Conservation (phyloP, 78 protist genomes). For the Chrysochromulina tobinii region DNA sequence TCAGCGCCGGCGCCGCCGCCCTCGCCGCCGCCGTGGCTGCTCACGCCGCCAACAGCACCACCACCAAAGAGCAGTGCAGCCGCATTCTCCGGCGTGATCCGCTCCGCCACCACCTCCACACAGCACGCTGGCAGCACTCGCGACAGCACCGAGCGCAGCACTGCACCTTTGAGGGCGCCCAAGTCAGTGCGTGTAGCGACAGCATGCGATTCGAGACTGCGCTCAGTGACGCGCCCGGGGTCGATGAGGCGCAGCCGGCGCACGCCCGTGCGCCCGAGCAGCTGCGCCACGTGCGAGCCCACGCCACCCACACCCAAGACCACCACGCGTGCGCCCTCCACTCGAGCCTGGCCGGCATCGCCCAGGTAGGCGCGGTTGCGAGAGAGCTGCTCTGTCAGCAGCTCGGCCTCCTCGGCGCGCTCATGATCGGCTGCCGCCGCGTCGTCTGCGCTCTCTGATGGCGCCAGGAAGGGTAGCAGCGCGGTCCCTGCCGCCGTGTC, state of each 20-base stretch:
- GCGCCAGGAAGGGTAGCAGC: too few species aligned
- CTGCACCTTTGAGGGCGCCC: background rate
- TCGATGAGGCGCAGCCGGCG: conserved; percentile 3
- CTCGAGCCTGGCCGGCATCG: background rate
- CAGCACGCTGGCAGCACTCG: conserved; percentile 73
- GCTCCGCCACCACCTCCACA: background rate
- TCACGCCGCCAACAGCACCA: too few species aligned
- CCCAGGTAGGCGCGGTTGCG: conserved; percentile 21
- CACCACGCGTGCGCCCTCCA: background rate
- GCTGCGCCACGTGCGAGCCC: background rate
- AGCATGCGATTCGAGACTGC: background rate
- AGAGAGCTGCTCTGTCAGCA: conserved; percentile 68
- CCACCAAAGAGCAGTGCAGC: background rate
- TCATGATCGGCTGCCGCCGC: too few species aligned
- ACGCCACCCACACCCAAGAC: conserved; percentile 36
- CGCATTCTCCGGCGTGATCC: background rate
- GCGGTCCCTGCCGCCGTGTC: too few species aligned
- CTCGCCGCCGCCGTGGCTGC: too few species aligned
- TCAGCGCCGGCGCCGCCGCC: background rate
- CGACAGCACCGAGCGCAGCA: conserved; percentile 71
- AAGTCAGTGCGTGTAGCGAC: background rate
- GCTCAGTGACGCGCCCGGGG: background rate
- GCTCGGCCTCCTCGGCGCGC: conserved; percentile 53
- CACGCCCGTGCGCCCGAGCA: conserved; percentile 36
- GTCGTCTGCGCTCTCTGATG: too few species aligned